phyloP scores from a whole-genome alignment of 179 eudicot genomes.

The Camellia oleifera region DNA sequence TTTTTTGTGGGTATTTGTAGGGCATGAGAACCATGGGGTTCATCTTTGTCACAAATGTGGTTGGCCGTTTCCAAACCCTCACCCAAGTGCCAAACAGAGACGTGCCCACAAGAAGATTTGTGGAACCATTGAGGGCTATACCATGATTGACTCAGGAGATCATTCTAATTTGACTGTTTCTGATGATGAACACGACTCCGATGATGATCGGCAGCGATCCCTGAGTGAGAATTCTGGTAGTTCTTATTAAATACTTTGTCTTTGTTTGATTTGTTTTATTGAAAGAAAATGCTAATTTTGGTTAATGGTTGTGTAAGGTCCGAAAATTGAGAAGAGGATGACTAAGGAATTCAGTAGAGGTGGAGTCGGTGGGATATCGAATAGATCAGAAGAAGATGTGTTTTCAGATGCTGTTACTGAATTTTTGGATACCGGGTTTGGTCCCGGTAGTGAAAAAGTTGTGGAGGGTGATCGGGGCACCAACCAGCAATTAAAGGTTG shows the following conservation, averaged over 20 bases:
- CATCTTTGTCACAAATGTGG: slow-evolving; percentile 70
- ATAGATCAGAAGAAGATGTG: slow-evolving; percentile 71
- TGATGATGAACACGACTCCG: slow-evolving; percentile 49
- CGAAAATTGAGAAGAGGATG: slow-evolving; percentile 26
- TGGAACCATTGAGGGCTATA: slow-evolving; percentile 63
- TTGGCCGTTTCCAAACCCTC: slow-evolving; percentile 71
- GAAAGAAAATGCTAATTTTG: background rate
- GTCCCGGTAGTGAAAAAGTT: slow-evolving; percentile 23
- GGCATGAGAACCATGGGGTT: slow-evolving; percentile 52
- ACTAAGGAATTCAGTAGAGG: slow-evolving; percentile 37
- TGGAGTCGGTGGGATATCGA: slow-evolving; percentile 46
- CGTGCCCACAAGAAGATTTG: slow-evolving; percentile 80
- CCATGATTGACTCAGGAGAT: slow-evolving; percentile 28
- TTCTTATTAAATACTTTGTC: background rate
- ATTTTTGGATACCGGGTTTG: slow-evolving; percentile 36
- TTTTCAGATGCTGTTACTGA: slow-evolving; percentile 70
- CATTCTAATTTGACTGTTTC: slow-evolving; percentile 23
- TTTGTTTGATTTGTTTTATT: slow-evolving; percentile 1
- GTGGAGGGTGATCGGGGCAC: slow-evolving; percentile 20
- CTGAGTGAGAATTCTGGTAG: slow-evolving; percentile 31
- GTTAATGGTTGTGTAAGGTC: slow-evolving; percentile 39
- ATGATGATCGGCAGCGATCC: slow-evolving; percentile 39
- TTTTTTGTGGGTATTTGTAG: slow-evolving; percentile 13
- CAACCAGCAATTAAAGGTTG: slow-evolving; percentile 10
- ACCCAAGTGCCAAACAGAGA: slow-evolving; percentile 71